Evolutionary conservation across 306 rosid genomes (phyloP).

Genomic region (Pachyrhizus erosus): DNA sequence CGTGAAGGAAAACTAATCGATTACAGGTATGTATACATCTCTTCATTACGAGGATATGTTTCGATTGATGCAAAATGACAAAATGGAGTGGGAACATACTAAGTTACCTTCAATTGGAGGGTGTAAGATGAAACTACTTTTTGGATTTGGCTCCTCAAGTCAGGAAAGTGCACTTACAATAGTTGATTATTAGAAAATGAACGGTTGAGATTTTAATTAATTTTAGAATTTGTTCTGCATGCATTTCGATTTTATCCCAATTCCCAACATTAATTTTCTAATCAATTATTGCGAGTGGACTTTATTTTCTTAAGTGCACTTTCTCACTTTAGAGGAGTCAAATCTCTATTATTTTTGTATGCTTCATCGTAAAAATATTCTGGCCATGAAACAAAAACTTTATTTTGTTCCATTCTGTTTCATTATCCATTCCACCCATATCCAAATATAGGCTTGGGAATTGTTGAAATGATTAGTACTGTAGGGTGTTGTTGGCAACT

Average conservation of each 20-base stretch:
- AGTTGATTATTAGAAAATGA: neutral
- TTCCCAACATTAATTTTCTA: too few species aligned
- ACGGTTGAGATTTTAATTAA: neutral
- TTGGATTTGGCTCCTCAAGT: neutral
- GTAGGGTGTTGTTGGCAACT: conserved; percentile 36
- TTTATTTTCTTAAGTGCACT: neutral
- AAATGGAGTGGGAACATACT: neutral
- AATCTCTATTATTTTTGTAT: neutral
- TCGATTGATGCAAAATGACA: neutral
- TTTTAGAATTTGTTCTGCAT: neutral
- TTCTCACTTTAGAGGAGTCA: neutral
- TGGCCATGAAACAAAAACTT: neutral
- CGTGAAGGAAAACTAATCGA: conserved; percentile 92
- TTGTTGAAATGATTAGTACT: neutral
- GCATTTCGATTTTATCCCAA: neutral
- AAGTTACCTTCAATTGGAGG: neutral
- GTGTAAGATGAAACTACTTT: neutral
- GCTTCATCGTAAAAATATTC: neutral
- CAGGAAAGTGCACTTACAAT: neutral
- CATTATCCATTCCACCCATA: neutral
- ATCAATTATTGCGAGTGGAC: too few species aligned
- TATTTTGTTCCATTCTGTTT: neutral
- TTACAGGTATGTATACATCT: conserved; percentile 65
- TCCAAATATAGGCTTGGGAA: neutral
- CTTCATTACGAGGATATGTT: neutral